A percentile compares a stretch with the other conserved stretches of the same genome.
These are phyloP conservation scores for Schrenkiella parvula DNA, from an alignment of 345 rosid genomes.

Conservation along the genomic window DNA sequence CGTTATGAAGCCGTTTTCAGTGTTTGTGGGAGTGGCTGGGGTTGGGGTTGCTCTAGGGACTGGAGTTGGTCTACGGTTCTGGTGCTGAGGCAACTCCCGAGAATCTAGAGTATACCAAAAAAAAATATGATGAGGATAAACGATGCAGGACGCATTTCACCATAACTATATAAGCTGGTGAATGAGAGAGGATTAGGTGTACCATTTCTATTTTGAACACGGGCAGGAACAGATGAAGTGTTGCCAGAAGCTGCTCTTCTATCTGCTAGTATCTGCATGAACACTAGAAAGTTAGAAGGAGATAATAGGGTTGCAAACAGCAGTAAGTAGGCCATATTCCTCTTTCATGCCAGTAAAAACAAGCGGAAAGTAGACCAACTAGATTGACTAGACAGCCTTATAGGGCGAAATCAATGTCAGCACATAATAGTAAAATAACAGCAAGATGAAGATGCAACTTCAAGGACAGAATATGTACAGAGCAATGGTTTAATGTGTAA, in stretches of 20 bases:
- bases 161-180: neutral
- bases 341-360: neutral
- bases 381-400: slow-evolving; percentile 2
- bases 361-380: neutral
- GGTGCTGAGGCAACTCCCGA: slow-evolving; percentile 40
- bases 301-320: neutral
- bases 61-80: slow-evolving; percentile 32
- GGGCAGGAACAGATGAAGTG: slow-evolving; percentile 39
- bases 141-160: neutral
- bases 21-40: slow-evolving; percentile 5
- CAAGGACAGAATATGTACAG: neutral
- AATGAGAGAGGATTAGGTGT: neutral
- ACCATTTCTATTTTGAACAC: slow-evolving; percentile 45
- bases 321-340: neutral
- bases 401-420: neutral
- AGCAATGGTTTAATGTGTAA: no score
- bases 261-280: slow-evolving; percentile 31
- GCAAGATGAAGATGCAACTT: neutral
- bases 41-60: neutral
- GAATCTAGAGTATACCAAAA: slow-evolving; percentile 27
- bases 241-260: slow-evolving; percentile 26
- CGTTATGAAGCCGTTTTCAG: slow-evolving; percentile 47
- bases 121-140: neutral
- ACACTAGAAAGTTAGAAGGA: neutral
- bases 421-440: neutral